phyloP scores from a whole-genome alignment of 78 protist species.

The Tieghemostelium lacteum region DNA sequence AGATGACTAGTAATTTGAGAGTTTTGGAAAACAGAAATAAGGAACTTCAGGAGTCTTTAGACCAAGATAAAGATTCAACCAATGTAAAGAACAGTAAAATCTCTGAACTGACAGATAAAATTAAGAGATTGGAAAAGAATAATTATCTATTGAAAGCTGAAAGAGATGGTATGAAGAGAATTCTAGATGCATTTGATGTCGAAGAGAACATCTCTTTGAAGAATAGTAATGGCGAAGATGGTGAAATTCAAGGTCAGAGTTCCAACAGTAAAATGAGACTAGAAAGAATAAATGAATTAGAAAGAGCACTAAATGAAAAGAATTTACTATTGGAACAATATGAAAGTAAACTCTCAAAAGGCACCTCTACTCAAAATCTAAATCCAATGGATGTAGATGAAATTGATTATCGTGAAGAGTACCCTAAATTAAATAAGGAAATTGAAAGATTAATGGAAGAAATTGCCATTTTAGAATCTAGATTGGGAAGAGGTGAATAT shows the following conservation, averaged over 20 bases:
- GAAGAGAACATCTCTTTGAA: background rate
- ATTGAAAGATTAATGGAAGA: slow-evolving; percentile 62
- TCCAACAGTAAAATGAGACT: background rate
- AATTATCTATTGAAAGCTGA: slow-evolving; percentile 37
- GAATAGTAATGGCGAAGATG: background rate
- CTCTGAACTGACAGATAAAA: slow-evolving; percentile 25
- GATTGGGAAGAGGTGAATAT: slow-evolving; percentile 78
- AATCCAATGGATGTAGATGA: background rate
- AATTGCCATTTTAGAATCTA: slow-evolving; percentile 75
- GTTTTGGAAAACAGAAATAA: slow-evolving; percentile 34
- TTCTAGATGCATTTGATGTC: slow-evolving; percentile 53
- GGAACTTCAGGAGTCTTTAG: background rate
- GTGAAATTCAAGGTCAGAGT: background rate
- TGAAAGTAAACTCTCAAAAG: slow-evolving; percentile 3
- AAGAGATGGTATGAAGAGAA: slow-evolving; percentile 36
- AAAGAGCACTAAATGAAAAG: slow-evolving; percentile 45
- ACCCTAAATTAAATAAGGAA: slow-evolving; percentile 27
- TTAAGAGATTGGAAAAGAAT: slow-evolving; percentile 3
- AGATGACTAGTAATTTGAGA: slow-evolving; percentile 21
- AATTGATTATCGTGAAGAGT: slow-evolving; percentile 25
- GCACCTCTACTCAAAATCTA: background rate
- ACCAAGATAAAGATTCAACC: background rate
- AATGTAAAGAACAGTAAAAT: background rate
- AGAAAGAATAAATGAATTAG: slow-evolving; percentile 38
- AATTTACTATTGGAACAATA: slow-evolving; percentile 9